Evolutionary conservation across 2,329 filamentous ascomycete genomes (phyloP), one percentile per base, ranked within the genome.

Genomic region (Monosporascus ibericus): DNA sequence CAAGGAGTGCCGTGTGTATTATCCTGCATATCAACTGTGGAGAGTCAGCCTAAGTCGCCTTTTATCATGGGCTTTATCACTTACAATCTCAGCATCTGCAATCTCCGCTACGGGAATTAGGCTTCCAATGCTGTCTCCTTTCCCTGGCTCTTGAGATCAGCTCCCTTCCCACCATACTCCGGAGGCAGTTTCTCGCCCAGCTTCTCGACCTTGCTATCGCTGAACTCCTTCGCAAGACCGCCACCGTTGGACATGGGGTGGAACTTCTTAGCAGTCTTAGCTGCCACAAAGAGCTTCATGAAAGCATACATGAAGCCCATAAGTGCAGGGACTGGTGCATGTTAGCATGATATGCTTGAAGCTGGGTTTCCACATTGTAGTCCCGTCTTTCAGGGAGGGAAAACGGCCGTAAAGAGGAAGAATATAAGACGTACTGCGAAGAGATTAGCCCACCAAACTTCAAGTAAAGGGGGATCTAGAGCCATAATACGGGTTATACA

Each of bases 301-400:
- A 86, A 79, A 20, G 77, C 75, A 68, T 88, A 91, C 67, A 91
- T 81, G 78, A 92, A 96, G 52, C 90, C 88, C 92, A 96, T 96
- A 63, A 96, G 78, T 52, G 85, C 72, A 0, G 92, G 92, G 6
- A 96, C 90, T 44, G 17, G 40, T 2, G 14, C 14, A 44, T 14
- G 40, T 44, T 24, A 44, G 20, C 40, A 44, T 14, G 30, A 44
- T 24, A 11, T 44, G 7, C 20, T 6, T 15, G 22, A 44, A 24
- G 22, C 22, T 18, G 22, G 20, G 22, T 17, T 6, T 22, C 20
- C 5, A 34, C 11, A 5, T 34, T 14, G 11, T 34, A 34, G 30
- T 34, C 30, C 30, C 5, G 9, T 34, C 1, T 34, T 34, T 14
- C 30, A 14, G 11, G 11, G 27, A 44, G 40, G 14, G 20, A 22